Conservation (phyloP, 1,284 basidiomycete genomes). For the Fomitopsis pinicola region DNA sequence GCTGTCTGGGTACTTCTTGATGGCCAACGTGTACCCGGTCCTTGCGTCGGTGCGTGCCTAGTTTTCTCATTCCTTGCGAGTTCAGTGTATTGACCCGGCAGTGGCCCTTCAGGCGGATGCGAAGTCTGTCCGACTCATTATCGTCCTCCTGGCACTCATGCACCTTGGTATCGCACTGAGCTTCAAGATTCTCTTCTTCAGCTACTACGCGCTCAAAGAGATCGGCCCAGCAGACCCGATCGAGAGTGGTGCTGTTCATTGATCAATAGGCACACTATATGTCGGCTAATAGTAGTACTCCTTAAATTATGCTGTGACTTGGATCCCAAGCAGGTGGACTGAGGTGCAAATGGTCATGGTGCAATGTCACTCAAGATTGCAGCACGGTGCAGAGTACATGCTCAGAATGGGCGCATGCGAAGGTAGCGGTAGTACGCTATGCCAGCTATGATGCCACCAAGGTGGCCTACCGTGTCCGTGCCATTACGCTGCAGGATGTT, state of each 20-base stretch:
- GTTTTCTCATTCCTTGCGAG: neutral
- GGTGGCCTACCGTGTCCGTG: slow-evolving; percentile 74
- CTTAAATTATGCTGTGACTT: neutral
- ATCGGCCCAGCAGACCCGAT: slow-evolving; percentile 41
- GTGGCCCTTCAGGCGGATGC: slow-evolving; percentile 60
- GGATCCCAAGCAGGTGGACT: neutral
- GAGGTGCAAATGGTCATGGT: neutral
- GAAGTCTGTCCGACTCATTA: slow-evolving; percentile 77
- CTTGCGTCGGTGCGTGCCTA: slow-evolving; percentile 67
- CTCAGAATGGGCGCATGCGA: slow-evolving; percentile 19
- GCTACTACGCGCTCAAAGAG: slow-evolving; percentile 64
- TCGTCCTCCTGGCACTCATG: slow-evolving; percentile 65
- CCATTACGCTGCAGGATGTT: slow-evolving; percentile 32
- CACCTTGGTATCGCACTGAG: slow-evolving; percentile 76
- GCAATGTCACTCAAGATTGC: neutral
- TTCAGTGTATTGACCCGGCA: neutral
- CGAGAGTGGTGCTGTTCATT: neutral
- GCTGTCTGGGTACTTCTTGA: slow-evolving; percentile 81
- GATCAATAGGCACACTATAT: neutral
- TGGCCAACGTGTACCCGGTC: slow-evolving; percentile 84
- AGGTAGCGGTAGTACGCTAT: slow-evolving; percentile 46
- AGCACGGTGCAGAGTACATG: neutral
- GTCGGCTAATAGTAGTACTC: neutral
- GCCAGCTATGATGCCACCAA: slow-evolving; percentile 75
- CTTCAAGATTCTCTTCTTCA: slow-evolving; percentile 88